Evolutionary conservation across 768 basidiomycete species (phyloP), one percentile per base, ranked within the genome.

Genomic region (Rhizopogon vinicolor): DNA sequence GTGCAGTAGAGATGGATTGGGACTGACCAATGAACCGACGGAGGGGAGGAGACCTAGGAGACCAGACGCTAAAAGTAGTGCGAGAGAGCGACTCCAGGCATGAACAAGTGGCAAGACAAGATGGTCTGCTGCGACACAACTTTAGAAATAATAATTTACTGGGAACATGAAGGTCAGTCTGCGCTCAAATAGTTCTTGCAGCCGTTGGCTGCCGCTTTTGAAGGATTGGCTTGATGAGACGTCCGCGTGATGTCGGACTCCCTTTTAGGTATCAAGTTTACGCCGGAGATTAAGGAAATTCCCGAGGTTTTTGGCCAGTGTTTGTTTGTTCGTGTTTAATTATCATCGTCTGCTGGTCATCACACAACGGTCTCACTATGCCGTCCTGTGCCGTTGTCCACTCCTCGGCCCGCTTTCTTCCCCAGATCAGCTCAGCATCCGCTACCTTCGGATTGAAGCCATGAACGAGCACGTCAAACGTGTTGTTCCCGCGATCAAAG

Each of bases 91-190:
- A 63, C 58, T 56, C 56, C 57, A 69, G 67, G 48, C 72, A 66
- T 58, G 63, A 66, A 37, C 35, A 10, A 66, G 54, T 39, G 52
- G 49, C 16, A 37, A 18, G 53, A 40, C 25, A 54, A 46, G 45
- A 5, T 12, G 13, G 18, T 19, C 5, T 12, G 8, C 31, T 13
- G 19, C 22, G 35, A 49, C 48, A 16, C 19, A 37, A 49, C 35
- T 54, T 66, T 56, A 63, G 60, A 57, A 59, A 69, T 69, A 59
- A 69, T 69, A 66, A 71, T 28, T 60, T 63, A 71, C 51, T 50
- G 62, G 53, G 63, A 59, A 59, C 68, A 68, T 67, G 65, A 44
- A 56, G 19, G 61, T 45, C 59, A 19, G 61, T 45, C 59, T 55
- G 60, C 54, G 68, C 58, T 64, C 55, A 64, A 66, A 65, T 70